Percentiles rank a stretch among this genome's conserved stretches.
These are phyloP conservation scores for Hyparrhenia diplandra DNA, from an alignment of 176 grass and related monocot species.

Conservation along the genomic window DNA sequence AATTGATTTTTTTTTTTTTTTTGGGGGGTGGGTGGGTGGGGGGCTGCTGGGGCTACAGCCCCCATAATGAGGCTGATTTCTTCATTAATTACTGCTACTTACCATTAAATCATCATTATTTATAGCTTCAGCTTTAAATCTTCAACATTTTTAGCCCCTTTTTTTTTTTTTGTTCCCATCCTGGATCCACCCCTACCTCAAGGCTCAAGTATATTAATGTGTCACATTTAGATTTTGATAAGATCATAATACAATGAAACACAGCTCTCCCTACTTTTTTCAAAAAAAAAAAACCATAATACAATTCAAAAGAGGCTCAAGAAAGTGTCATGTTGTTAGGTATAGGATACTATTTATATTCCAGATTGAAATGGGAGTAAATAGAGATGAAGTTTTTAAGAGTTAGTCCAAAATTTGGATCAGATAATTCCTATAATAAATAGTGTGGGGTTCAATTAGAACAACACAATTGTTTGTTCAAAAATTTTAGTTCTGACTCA, in stretches of 20 bases:
- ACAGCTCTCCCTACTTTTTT: no score
- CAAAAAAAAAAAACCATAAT: neutral
- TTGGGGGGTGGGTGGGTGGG: no score
- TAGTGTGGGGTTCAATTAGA: neutral
- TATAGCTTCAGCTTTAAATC: no score
- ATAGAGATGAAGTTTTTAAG: neutral
- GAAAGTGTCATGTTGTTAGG: neutral
- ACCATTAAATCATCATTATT: no score
- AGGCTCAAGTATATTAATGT: neutral
- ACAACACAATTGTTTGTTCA: neutral
- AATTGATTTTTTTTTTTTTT: neutral
- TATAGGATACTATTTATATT: neutral
- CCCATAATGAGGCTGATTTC: no score
- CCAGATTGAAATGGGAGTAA: neutral
- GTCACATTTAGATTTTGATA: neutral
- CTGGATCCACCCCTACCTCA: no score
- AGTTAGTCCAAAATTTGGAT: neutral
- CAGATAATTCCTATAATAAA: neutral
- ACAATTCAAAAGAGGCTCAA: neutral
- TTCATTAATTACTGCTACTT: no score
- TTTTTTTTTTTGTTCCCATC: no score
- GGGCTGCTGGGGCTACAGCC: no score
- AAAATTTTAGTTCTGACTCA: neutral
- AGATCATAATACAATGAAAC: no score
- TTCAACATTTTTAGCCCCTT: no score